Percentiles rank a stretch among this genome's conserved stretches.
Conservation (phyloP, 2,329 filamentous ascomycete species). For the Coniochaeta sp. region DNA sequence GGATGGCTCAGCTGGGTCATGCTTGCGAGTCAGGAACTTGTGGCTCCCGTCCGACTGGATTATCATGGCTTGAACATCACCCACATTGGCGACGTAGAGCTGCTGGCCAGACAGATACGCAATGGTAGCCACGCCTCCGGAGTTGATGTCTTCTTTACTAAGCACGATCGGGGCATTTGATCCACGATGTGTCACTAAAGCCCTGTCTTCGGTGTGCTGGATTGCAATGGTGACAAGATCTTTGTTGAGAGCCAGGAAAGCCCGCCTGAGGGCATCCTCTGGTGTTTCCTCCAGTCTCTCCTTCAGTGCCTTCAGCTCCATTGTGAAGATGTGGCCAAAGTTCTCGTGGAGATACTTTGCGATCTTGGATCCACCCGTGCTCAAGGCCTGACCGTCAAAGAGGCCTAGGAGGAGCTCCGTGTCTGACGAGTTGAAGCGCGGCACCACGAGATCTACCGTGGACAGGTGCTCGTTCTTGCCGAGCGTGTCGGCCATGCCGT, state of each 20-base stretch:
- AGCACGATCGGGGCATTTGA: slow-evolving; percentile 64
- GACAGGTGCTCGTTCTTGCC: slow-evolving; percentile 92
- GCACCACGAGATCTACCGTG: slow-evolving; percentile 91
- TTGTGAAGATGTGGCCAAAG: slow-evolving; percentile 75
- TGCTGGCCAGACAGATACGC: slow-evolving; percentile 85
- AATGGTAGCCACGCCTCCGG: slow-evolving; percentile 86
- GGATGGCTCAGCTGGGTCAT: slow-evolving; percentile 79
- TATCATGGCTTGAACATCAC: slow-evolving; percentile 90
- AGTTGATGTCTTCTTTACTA: slow-evolving; percentile 80
- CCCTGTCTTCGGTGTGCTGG: slow-evolving; percentile 70
- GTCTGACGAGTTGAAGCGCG: slow-evolving; percentile 82
- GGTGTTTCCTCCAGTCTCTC: slow-evolving; percentile 64
- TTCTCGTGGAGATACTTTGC: slow-evolving; percentile 96
- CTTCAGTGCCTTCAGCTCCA: slow-evolving; percentile 71
- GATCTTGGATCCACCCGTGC: slow-evolving; percentile 86
- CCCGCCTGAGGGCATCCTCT: slow-evolving; percentile 72
- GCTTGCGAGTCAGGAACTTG: slow-evolving; percentile 79
- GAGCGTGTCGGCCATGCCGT: slow-evolving; percentile 95
- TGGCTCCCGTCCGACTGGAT: slow-evolving; percentile 83
- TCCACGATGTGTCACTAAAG: slow-evolving; percentile 58
- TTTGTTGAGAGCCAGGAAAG: slow-evolving; percentile 88
- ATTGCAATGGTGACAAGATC: slow-evolving; percentile 81
- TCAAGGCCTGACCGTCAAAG: slow-evolving; percentile 89
- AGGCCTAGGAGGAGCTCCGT: slow-evolving; percentile 87
- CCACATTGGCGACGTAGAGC: slow-evolving; percentile 89